Evolutionary conservation across 495 filamentous ascomycete genomes (phyloP), one percentile per base, ranked within the genome.

Genomic region (Lepraria neglecta): DNA sequence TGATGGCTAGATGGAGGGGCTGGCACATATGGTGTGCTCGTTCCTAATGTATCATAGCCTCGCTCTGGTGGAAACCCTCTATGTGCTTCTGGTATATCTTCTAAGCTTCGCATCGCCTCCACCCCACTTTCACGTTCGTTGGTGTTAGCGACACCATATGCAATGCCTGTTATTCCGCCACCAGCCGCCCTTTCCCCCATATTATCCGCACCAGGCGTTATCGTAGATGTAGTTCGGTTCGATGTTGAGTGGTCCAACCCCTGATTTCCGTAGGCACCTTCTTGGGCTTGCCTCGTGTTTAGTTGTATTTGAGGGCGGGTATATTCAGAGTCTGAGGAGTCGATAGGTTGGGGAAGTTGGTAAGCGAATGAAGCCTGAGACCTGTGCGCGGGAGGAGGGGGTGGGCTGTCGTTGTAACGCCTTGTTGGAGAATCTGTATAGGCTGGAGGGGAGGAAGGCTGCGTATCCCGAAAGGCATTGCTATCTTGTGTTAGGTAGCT

Each of bases 151-250:
- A 91, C 83, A 53, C 81, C 88, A 64, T 84, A 75, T 52, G 89
- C 88, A 59, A 92, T 85, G 30, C 87, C 88, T 19, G 87, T 80
- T 70, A 92, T 87, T 30, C 89, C 89, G 33, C 89, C 89, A 58
- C 89, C 89, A 51, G 80, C 81, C 14, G 88, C 88, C 46, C 77
- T 72, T 30, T 85, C 82, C 50, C 88, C 82, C 57, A 90, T 81
- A 68, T 92, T 91, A 72, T 91, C 89, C 43, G 82, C 79, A 11
- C 87, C 88, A 5, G 88, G 89, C 7, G 88, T 90, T 46, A 83
- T 78, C 51, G 76, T 84, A 54, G 78, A 81, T 61, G 75, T 75
- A 51, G 77, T 76, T 10, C 72, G 70, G 44, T 64, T 63, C 6
- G 68, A 69, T 12, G 58, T 65, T 46, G 70, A 65, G 47, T 71